Evolutionary conservation across 805 yeast species (phyloP).

Genomic region (Starmerella apis): DNA sequence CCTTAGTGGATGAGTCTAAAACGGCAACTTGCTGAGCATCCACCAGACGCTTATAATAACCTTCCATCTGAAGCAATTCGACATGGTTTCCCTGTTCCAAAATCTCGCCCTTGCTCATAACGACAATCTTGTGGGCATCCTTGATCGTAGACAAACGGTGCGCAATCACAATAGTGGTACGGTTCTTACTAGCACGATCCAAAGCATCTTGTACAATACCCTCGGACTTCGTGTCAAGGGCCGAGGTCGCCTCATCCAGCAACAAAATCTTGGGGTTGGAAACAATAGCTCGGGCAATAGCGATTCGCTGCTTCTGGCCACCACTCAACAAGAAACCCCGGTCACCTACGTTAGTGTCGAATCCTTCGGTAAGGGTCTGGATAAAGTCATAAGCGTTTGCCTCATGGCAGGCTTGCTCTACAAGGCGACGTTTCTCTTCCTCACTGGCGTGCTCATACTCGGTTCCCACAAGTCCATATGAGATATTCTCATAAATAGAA

Average conservation of each 20-base stretch:
- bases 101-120: constrained; percentile 42
- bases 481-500: constrained; percentile 72
- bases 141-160: constrained; percentile 48
- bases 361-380: constrained; percentile 64
- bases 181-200: constrained; percentile 30
- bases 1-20: constrained; percentile 8
- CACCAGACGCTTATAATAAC: constrained; percentile 31
- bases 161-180: constrained; percentile 49
- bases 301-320: constrained; percentile 63
- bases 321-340: constrained; percentile 54
- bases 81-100: constrained; percentile 39
- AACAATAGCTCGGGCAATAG: constrained; percentile 59
- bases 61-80: constrained; percentile 30
- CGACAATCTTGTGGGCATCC: constrained; percentile 48
- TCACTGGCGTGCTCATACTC: constrained; percentile 46
- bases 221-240: constrained; percentile 42
- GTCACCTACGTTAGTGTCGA: constrained; percentile 58
- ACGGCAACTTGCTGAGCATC: constrained; percentile 31
- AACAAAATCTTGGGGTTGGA: constrained; percentile 51
- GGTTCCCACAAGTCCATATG: constrained; percentile 70
- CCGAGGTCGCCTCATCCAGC: constrained; percentile 58
- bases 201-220: constrained; percentile 37
- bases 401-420: constrained; percentile 32
- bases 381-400: constrained; percentile 36
- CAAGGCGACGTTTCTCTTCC: constrained; percentile 33